A percentile compares a stretch with the other conserved stretches of the same genome.
phyloP scores from a whole-genome alignment of 2,329 filamentous ascomycete genomes.

The Alternaria rosae region DNA sequence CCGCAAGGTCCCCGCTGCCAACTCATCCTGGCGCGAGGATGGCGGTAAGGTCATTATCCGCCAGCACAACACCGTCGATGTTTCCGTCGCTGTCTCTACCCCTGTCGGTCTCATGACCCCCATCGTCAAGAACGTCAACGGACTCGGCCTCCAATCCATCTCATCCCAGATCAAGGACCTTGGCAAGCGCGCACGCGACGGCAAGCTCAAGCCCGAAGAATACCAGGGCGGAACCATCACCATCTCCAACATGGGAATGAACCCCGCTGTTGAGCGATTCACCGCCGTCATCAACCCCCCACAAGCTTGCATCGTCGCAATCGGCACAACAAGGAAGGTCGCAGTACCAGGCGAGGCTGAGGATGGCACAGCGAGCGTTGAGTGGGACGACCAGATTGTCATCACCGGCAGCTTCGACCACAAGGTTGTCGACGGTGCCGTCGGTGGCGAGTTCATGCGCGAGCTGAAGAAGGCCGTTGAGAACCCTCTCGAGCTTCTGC shows the following conservation, averaged over 20 bases:
- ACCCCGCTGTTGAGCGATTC: slow-evolving; percentile 93
- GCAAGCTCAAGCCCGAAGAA: slow-evolving; percentile 99
- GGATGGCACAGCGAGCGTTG: slow-evolving; percentile 75
- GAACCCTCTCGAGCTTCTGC: slow-evolving; percentile 92
- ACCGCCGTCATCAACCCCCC: slow-evolving; percentile 99
- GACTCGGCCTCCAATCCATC: slow-evolving; percentile 86
- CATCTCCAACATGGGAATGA: slow-evolving; percentile 99
- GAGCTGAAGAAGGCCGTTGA: slow-evolving; percentile 98
- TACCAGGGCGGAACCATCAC: slow-evolving; percentile 99
- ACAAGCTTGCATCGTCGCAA: slow-evolving; percentile 92
- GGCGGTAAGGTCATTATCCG: slow-evolving; percentile 82
- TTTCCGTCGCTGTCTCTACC: slow-evolving; percentile 94
- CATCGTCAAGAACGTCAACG: slow-evolving; percentile 89
- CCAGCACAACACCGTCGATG: slow-evolving; percentile 90
- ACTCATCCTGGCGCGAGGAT: slow-evolving; percentile 88
- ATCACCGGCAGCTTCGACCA: slow-evolving; percentile 98
- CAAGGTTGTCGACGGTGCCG: slow-evolving; percentile 96
- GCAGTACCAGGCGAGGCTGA: slow-evolving; percentile 84
- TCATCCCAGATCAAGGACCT: slow-evolving; percentile 93
- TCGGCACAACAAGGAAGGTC: slow-evolving; percentile 95
- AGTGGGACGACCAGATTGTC: slow-evolving; percentile 97
- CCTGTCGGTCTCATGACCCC: slow-evolving; percentile 95
- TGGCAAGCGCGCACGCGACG: slow-evolving; percentile 92
- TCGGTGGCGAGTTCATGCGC: slow-evolving; percentile 95
- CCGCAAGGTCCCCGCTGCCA: slow-evolving; percentile 93